phyloP scores from a whole-genome alignment of 148 eudicot species.

The Rhododendron ovatum region DNA sequence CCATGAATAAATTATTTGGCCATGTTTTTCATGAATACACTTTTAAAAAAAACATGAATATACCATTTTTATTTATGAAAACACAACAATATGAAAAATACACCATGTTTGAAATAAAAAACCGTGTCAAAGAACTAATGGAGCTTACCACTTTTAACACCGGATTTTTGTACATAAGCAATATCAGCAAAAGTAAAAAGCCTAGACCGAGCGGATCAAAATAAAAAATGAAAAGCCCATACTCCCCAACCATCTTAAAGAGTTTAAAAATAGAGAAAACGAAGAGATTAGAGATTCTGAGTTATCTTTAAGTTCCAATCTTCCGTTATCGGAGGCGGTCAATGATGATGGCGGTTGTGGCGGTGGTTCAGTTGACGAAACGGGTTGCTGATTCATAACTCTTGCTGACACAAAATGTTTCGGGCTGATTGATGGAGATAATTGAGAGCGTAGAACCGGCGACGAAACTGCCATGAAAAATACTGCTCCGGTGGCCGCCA shows the following conservation, averaged over 20 bases:
- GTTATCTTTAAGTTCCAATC: neutral
- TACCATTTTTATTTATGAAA: no score
- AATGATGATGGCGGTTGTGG: neutral
- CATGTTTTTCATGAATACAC: no score
- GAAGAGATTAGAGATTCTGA: neutral
- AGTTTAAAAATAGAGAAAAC: neutral
- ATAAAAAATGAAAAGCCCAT: slow-evolving; percentile 52
- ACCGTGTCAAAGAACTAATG: no score
- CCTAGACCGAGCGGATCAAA: no score
- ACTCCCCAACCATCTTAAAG: slow-evolving; percentile 87
- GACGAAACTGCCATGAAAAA: neutral
- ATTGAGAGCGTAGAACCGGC: neutral
- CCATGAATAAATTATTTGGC: no score
- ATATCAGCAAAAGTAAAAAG: slow-evolving; percentile 62
- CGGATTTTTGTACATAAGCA: slow-evolving; percentile 84
- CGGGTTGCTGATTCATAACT: neutral
- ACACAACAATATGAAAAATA: no score
- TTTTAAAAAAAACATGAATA: no score
- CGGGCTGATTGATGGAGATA: neutral
- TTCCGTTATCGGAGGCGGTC: neutral
- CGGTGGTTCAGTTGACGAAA: neutral
- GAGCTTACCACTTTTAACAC: slow-evolving; percentile 69
- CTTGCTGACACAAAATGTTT: neutral
- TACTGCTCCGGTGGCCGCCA: neutral
- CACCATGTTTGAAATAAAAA: no score